Evolutionary conservation across 805 yeast species (phyloP), one percentile per base, ranked within the genome.

Genomic region (Lipomyces kockii): DNA sequence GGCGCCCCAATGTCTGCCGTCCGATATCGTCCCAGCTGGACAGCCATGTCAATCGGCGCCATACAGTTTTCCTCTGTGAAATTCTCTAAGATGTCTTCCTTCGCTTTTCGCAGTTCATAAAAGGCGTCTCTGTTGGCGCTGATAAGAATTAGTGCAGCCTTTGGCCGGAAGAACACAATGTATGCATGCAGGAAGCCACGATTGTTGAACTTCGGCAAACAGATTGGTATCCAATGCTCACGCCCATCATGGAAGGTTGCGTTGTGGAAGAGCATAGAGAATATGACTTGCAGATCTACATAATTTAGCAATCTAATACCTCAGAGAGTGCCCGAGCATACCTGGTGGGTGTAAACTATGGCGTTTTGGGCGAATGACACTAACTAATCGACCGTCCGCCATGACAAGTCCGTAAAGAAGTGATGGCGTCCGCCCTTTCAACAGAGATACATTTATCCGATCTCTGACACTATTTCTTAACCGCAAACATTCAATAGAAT

Each of bases 201-300:
- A 1, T 91, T 80, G 75, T 95, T 94, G 80, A 94, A 94, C 72
- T 90, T 87, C 0, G 98, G 97, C 76, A 94, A 82, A 77, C 99
- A 94, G 0, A 94, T 82, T 0, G 99, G 99, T 12, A 91, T 85
- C 98, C 98, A 95, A 66, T 92, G 85, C 74, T 93, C 97, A 72
- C 90, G 75, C 27, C 80, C 80, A 39, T 80, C 81, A 32, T 80
- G 80, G 69, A 86, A 82, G 0, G 86, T 81, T 58, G 80, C 78
- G n/a, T 87, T 84, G 70, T 84, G 86, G 73, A 85, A 86, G 1
- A 94, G 85, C 79, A 92, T 85, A 20, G 89, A 85, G 68, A 92
- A 86, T 32, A 95, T 78, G 7, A 91, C 80, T 60, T 89, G 90
- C 20, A 95, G 79, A 77, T 94, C 99, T 8, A 17, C n/a, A 22